A percentile compares a stretch with the other conserved stretches of the same genome.
Evolutionary conservation across 176 grass and related monocot genomes (phyloP).

Genomic region (Triticum aestivum): DNA sequence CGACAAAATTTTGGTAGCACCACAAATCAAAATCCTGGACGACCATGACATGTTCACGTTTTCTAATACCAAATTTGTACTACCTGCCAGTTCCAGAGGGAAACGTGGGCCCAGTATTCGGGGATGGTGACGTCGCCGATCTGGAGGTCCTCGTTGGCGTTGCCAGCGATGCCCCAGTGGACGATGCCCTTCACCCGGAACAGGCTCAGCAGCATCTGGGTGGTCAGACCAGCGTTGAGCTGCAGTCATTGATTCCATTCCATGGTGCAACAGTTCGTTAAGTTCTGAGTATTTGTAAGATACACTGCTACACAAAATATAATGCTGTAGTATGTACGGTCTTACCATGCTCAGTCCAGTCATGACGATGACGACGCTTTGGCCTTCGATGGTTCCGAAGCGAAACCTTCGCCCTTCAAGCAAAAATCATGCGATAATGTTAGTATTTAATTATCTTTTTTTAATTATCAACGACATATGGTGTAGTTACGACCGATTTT

Average conservation of each 20-base stretch:
- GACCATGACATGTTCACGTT: not conserved
- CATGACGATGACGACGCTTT: constrained; percentile 77
- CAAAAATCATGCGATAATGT: not conserved
- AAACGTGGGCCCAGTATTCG: constrained; percentile 52
- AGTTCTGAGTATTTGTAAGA: not conserved
- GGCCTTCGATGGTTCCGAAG: constrained; percentile 48
- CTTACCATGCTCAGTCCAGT: constrained; percentile 72
- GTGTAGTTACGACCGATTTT: not conserved
- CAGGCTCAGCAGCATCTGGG: constrained; percentile 53
- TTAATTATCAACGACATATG: not conserved
- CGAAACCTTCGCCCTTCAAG: constrained; percentile 61
- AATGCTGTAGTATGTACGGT: not conserved
- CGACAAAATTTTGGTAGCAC: too few species aligned
- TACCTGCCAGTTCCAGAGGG: constrained; percentile 61
- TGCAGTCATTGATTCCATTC: not conserved
- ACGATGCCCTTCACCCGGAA: constrained; percentile 60
- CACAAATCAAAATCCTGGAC: not conserved
- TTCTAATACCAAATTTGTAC: not conserved
- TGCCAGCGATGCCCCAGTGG: constrained; percentile 61
- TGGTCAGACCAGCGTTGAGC: constrained; percentile 62
- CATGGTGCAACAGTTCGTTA: not conserved
- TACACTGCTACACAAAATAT: not conserved
- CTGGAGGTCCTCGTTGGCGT: constrained; percentile 51
- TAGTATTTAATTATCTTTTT: not conserved
- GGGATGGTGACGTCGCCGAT: constrained; percentile 69